These are phyloP conservation scores for Penicillium cataractarum DNA, from an alignment of 495 filamentous ascomycete species.

Conservation along the genomic window DNA sequence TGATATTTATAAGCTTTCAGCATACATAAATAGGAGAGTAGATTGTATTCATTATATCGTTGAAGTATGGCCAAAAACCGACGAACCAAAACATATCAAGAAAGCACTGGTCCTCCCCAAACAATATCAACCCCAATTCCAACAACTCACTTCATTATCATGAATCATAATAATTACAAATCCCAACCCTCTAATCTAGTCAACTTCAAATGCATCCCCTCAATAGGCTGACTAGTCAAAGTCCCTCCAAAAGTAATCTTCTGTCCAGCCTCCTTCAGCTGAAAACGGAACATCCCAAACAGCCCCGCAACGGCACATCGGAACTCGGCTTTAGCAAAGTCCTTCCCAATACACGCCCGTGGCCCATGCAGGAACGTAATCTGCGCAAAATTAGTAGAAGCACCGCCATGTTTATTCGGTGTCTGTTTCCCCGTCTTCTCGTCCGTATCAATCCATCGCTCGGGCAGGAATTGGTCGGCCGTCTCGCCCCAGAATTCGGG, in stretches of 20 bases:
- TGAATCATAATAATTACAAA: neutral
- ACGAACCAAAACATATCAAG: neutral
- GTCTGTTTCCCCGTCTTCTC: conserved; percentile 14
- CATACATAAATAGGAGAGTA: neutral
- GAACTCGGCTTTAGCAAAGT: conserved; percentile 43
- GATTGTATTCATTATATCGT: neutral
- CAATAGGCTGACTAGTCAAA: conserved; percentile 62
- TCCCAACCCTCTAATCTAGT: conserved; percentile 65
- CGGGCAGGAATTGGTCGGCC: conserved; percentile 44
- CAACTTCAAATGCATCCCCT: conserved; percentile 64
- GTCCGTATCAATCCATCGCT: conserved; percentile 50
- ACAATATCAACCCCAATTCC: neutral
- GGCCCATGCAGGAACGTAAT: conserved; percentile 50
- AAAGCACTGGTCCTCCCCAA: too few relatives aligned
- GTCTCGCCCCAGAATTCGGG: conserved; percentile 42
- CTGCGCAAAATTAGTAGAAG: conserved; percentile 45
- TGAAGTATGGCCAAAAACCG: neutral
- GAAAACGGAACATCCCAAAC: conserved; percentile 36
- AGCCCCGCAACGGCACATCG: conserved; percentile 36
- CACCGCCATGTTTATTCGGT: conserved; percentile 35
- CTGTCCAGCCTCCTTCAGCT: conserved; percentile 59
- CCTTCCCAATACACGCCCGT: conserved; percentile 48
- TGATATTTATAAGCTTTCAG: neutral
- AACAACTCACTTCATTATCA: neutral
- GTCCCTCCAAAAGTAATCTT: conserved; percentile 61